A percentile compares a stretch with the other conserved stretches of the same genome.
These are phyloP conservation scores for Termitomyces sp. DNA, from an alignment of 768 basidiomycete genomes.

Conservation along the genomic window DNA sequence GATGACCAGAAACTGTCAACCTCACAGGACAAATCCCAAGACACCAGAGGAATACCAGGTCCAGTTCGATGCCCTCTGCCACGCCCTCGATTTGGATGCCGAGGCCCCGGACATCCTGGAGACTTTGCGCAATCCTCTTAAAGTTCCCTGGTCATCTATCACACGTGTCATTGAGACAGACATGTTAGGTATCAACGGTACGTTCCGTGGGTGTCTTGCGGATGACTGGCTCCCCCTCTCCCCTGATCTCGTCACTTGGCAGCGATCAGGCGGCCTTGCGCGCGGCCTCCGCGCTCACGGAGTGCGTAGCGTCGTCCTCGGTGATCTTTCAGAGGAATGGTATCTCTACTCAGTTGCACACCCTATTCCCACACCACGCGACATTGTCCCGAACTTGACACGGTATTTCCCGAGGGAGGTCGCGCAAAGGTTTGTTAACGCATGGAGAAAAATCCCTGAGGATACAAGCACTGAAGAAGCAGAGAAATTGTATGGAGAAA, in stretches of 20 bases:
- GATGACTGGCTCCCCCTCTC: conserved; percentile 48
- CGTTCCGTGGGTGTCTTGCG: conserved; percentile 65
- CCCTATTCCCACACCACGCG: conserved; percentile 40
- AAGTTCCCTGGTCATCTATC: conserved; percentile 44
- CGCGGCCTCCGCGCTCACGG: conserved; percentile 48
- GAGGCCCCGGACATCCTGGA: conserved; percentile 40
- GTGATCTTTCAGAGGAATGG: conserved; percentile 73
- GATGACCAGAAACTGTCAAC: not conserved
- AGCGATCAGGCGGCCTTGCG: conserved; percentile 56
- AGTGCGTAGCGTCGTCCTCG: conserved; percentile 55
- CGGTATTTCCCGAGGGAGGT: conserved; percentile 53
- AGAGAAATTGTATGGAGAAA: conserved; percentile 46
- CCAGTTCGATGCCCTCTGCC: conserved; percentile 62
- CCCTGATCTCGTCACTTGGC: conserved; percentile 63
- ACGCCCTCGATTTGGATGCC: conserved; percentile 50
- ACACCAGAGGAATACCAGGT: conserved; percentile 49
- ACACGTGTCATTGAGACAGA: conserved; percentile 56
- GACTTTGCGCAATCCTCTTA: conserved; percentile 41
- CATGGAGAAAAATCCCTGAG: conserved; percentile 35
- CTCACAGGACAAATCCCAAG: conserved; percentile 47
- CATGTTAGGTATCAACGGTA: conserved; percentile 48
- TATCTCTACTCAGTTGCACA: conserved; percentile 71
- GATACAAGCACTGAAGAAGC: conserved; percentile 37
- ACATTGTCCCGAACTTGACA: conserved; percentile 51
- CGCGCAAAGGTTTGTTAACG: conserved; percentile 36